Percentiles rank a stretch among this genome's conserved stretches.
These are phyloP conservation scores for Termitomyces sp. DNA, from an alignment of 768 basidiomycete species.

Conservation along the genomic window DNA sequence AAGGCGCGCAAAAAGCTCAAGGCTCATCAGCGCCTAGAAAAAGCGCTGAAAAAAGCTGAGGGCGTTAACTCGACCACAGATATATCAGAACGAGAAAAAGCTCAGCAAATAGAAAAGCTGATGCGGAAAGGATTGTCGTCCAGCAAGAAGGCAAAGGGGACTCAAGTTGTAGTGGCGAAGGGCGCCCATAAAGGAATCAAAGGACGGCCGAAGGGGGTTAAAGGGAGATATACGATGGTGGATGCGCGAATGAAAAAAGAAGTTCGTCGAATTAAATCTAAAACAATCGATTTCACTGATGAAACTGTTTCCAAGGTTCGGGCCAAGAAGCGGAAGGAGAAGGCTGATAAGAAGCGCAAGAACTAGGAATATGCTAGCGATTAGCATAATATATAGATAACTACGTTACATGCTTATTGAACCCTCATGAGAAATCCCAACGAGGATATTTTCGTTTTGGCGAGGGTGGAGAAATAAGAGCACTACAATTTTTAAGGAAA, in stretches of 20 bases:
- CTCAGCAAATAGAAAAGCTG: constrained; percentile 86
- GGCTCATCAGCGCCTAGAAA: constrained; percentile 79
- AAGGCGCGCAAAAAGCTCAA: constrained; percentile 96
- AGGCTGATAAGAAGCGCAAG: constrained; percentile 59
- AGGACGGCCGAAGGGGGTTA: constrained; percentile 93
- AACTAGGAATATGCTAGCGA: constrained; percentile 8
- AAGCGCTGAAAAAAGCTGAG: constrained; percentile 94
- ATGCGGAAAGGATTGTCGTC: constrained; percentile 77
- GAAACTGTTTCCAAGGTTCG: constrained; percentile 48
- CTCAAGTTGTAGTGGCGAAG: constrained; percentile 89
- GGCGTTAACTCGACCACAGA: constrained; percentile 85
- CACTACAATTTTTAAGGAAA: constrained; percentile 28
- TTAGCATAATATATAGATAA: neutral
- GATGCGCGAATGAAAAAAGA: constrained; percentile 93
- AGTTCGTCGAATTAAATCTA: constrained; percentile 33
- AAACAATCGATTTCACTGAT: constrained; percentile 2
- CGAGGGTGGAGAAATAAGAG: constrained; percentile 25
- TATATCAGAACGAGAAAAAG: constrained; percentile 93
- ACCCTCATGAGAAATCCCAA: neutral
- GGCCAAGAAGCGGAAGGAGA: constrained; percentile 76
- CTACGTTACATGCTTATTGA: neutral
- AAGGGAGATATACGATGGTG: constrained; percentile 93
- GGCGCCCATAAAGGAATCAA: constrained; percentile 86
- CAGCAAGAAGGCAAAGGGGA: constrained; percentile 58
- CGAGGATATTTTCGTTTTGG: neutral